Percentiles rank a stretch among this genome's conserved stretches.
phyloP scores from a whole-genome alignment of 2,329 filamentous ascomycete species.

The Aspergillus proliferans region DNA sequence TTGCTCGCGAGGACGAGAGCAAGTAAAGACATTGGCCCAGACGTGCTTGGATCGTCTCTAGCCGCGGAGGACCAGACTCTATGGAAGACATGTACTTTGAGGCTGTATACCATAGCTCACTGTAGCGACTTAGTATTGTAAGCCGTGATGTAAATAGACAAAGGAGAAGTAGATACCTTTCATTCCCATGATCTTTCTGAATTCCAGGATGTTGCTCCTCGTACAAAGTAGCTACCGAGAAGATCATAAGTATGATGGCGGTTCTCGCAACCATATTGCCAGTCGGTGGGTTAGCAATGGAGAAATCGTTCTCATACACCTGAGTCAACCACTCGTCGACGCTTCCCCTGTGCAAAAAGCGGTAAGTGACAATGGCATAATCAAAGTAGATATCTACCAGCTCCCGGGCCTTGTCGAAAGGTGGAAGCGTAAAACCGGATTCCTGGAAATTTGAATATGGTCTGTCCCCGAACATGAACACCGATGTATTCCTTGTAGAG shows the following conservation, averaged over 20 bases:
- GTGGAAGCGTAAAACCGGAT: conserved; percentile 32
- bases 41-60: conserved; percentile 54
- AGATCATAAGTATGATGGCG: conserved; percentile 44
- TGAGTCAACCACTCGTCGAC: conserved; percentile 44
- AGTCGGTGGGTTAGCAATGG: conserved; percentile 31
- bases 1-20: conserved; percentile 53
- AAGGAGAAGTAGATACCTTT: conserved; percentile 19
- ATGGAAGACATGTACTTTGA: conserved; percentile 31
- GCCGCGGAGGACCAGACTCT: conserved; percentile 48
- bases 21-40: conserved; percentile 55
- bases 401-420: conserved; percentile 34
- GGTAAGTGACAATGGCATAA: conserved; percentile 55
- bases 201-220: conserved; percentile 36
- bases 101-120: conserved; percentile 34
- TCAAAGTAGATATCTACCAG: conserved; percentile 54
- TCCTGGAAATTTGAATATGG: conserved; percentile 38
- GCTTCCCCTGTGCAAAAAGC: conserved; percentile 51
- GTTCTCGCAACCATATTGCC: conserved; percentile 41
- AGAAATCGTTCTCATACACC: conserved; percentile 35
- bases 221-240: conserved; percentile 45
- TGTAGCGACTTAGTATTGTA: conserved; percentile 8
- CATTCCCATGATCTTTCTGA: conserved; percentile 16
- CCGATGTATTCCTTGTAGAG: conserved; percentile 36
- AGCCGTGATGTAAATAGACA: background rate
- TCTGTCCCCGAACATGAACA: conserved; percentile 48